A percentile compares a stretch with the other conserved stretches of the same genome.
phyloP scores from a whole-genome alignment of 2,329 filamentous ascomycete species.

The Acephala macrosclerotiorum region DNA sequence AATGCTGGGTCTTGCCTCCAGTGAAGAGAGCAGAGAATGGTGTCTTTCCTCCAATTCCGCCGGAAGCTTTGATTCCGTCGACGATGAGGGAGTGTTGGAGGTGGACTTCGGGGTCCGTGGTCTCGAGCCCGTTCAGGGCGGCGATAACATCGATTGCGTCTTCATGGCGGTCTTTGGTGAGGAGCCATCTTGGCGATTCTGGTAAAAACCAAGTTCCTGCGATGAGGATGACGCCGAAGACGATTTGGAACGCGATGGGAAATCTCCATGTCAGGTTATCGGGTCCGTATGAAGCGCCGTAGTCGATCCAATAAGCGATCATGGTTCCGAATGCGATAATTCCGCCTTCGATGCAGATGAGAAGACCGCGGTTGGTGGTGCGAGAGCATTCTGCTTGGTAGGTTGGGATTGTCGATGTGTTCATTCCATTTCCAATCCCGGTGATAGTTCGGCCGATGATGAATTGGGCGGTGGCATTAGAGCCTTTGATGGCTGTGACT shows the following conservation, averaged over 20 bases:
- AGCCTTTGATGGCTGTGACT: slow-evolving; percentile 45
- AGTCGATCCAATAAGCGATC: slow-evolving; percentile 97
- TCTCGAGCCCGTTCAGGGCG: slow-evolving; percentile 79
- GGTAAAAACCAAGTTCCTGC: slow-evolving; percentile 89
- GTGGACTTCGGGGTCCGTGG: slow-evolving; percentile 50
- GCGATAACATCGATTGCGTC: slow-evolving; percentile 98
- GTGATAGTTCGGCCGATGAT: slow-evolving; percentile 59
- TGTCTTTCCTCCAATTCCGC: slow-evolving; percentile 40
- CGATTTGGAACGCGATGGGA: slow-evolving; percentile 87
- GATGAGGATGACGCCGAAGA: slow-evolving; percentile 87
- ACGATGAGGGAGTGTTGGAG: slow-evolving; percentile 45
- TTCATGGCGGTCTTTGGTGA: slow-evolving; percentile 96
- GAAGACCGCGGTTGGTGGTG: slow-evolving; percentile 53
- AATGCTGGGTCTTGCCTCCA: slow-evolving; percentile 60
- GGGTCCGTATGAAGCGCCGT: slow-evolving; percentile 89
- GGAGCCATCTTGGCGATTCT: slow-evolving; percentile 94
- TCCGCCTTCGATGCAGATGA: slow-evolving; percentile 62
- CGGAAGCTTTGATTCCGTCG: slow-evolving; percentile 48
- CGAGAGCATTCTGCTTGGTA: slow-evolving; percentile 65
- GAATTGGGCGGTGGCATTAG: slow-evolving; percentile 57
- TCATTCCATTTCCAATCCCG: slow-evolving; percentile 60
- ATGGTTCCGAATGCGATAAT: slow-evolving; percentile 70
- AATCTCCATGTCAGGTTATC: slow-evolving; percentile 88
- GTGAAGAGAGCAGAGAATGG: slow-evolving; percentile 55
- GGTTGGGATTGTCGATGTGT: slow-evolving; percentile 61